phyloP scores from a whole-genome alignment of 148 eudicot species.

The Pouteria glomerata region DNA sequence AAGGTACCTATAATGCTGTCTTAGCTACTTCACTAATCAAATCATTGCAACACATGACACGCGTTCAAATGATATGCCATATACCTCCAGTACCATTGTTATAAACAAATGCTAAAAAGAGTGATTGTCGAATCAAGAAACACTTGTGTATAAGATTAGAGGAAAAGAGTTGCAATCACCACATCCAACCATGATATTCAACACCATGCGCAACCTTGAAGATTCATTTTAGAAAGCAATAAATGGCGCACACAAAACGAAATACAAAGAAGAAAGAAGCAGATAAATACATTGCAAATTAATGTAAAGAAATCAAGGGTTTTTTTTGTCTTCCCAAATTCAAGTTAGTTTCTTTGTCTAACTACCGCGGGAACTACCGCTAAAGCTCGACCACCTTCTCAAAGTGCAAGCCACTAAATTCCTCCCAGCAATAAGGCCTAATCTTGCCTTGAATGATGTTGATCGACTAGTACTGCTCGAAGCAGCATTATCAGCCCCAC shows the following conservation, averaged over 20 bases:
- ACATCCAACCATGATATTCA: neutral
- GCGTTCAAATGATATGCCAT: neutral
- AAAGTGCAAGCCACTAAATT: slow-evolving; percentile 35
- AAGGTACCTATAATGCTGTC: neutral
- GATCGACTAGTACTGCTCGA: slow-evolving; percentile 29
- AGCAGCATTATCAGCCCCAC: slow-evolving; percentile 15
- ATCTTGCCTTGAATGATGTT: slow-evolving; percentile 34
- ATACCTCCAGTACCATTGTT: neutral
- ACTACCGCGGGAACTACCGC: slow-evolving; percentile 24
- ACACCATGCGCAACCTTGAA: neutral
- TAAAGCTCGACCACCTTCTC: slow-evolving; percentile 53
- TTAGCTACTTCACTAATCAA: neutral
- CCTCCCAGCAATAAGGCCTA: slow-evolving; percentile 38
- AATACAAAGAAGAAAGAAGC: slow-evolving; percentile 2
- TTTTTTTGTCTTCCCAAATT: neutral
- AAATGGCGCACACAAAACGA: slow-evolving; percentile 3
- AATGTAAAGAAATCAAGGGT: neutral
- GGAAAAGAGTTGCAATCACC: neutral
- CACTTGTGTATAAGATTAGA: neutral
- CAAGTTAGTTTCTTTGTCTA: slow-evolving; percentile 9
- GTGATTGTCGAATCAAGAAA: neutral
- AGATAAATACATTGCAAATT: neutral
- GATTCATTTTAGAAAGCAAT: neutral
- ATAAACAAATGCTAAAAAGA: neutral
- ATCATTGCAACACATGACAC: neutral